These are phyloP conservation scores for Mucor indicus DNA, from an alignment of 371 early-diverging fungal species.

Conservation along the genomic window DNA sequence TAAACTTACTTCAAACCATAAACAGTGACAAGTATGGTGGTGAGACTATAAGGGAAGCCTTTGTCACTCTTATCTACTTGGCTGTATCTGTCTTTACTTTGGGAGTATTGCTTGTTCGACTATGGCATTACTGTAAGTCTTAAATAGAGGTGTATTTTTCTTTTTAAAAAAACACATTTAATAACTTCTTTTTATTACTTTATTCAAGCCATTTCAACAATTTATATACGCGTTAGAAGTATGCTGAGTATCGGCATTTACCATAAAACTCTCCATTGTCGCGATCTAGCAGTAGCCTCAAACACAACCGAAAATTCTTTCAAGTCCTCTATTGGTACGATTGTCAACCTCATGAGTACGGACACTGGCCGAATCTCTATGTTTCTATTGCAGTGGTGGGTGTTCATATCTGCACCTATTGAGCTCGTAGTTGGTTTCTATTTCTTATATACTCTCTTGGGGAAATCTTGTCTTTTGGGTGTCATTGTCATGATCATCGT, in stretches of 20 bases:
- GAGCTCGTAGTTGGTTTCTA: slow-evolving; percentile 57
- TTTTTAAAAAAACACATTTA: too few relatives aligned
- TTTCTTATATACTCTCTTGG: slow-evolving; percentile 61
- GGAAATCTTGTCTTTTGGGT: slow-evolving; percentile 62
- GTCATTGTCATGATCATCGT: slow-evolving; percentile 51
- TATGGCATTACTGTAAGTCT: slow-evolving; percentile 48
- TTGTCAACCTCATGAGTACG: slow-evolving; percentile 87
- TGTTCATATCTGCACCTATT: slow-evolving; percentile 51
- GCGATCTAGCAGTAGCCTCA: slow-evolving; percentile 21
- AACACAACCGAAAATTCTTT: slow-evolving; percentile 1
- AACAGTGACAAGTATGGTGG: slow-evolving; percentile 7
- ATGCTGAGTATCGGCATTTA: slow-evolving; percentile 57
- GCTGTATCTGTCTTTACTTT: slow-evolving; percentile 34
- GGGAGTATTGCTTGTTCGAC: slow-evolving; percentile 40
- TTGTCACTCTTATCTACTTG: slow-evolving; percentile 40
- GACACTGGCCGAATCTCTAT: slow-evolving; percentile 71
- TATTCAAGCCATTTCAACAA: slow-evolving; percentile 22
- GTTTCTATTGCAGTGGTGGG: slow-evolving; percentile 52
- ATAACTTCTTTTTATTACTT: background rate
- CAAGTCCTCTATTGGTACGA: slow-evolving; percentile 58
- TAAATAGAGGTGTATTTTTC: background rate
- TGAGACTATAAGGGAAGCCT: slow-evolving; percentile 21
- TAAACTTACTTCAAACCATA: slow-evolving; percentile 33
- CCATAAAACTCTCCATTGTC: slow-evolving; percentile 47
- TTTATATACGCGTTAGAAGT: slow-evolving; percentile 45